Evolutionary conservation across 495 filamentous ascomycete species (phyloP), one percentile per base, ranked within the genome.

Genomic region (Jackrogersella multiformis): DNA sequence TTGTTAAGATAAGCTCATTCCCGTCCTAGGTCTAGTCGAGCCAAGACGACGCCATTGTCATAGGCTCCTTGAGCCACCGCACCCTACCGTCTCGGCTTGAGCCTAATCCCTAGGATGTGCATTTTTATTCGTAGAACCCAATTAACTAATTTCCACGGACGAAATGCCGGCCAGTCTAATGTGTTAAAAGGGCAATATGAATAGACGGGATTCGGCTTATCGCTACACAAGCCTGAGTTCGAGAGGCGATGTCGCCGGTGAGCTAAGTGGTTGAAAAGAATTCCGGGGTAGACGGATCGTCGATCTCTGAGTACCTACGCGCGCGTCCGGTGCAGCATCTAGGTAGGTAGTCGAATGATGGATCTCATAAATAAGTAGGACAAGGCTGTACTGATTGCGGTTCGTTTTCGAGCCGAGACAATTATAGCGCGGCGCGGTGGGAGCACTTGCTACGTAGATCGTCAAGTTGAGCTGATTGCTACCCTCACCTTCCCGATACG

Each of bases 401-500:
- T 41, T 56, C 20, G 16, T 6, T 36, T 20, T 39, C 45, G 20
- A 18, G 36, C 52, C 36, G 52, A 54, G 53, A 45, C 42, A 46
- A 10, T 21, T 46, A 8, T 26, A n/a, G 12, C 42, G 21, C 21
- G 18, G 18, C 8, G 8, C 28, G 4, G 3, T 30, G 28, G 28
- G 26, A 38, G n/a, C 15, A 51, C 18, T n/a, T 30, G 28, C 26
- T n/a, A 20, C 26, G 32, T 38, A 54, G 39, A 34, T 15, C 23
- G 41, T 60, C n/a, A 49, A 28, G 16, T 55, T 42, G 36, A 59
- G 42, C 34, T 28, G 42, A 51, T 41, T 60, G 39, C 28, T 61
- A 44, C 55, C 54, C 13, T 69, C 60, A 64, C 60, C 60, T 69
- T 69, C 66, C 66, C 48, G 56, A 69, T 69, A 59, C 24, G 48